Percentiles rank a stretch among this genome's conserved stretches.
These are phyloP conservation scores for Eremochloa ophiuroides DNA, from an alignment of 176 grass and related monocot species.

Conservation along the genomic window DNA sequence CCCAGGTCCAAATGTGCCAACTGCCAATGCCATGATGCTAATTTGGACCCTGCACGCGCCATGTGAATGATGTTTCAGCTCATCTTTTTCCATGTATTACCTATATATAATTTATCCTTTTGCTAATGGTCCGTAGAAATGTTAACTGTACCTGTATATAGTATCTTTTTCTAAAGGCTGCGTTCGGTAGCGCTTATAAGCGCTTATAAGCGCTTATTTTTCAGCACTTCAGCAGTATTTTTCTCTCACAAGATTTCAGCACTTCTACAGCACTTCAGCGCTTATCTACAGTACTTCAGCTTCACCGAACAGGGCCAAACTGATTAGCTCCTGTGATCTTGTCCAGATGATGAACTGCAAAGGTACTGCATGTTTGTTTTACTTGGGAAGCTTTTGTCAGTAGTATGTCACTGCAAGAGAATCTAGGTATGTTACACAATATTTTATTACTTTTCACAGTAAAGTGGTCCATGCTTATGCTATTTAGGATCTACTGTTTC, in stretches of 20 bases:
- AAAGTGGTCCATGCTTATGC: too few relatives aligned
- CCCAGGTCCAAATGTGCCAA: conserved; percentile 18
- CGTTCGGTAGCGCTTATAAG: too few relatives aligned
- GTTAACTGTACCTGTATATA: neutral
- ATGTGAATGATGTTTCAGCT: conserved; percentile 12
- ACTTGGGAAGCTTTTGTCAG: neutral
- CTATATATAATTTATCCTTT: neutral
- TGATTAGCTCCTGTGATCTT: neutral
- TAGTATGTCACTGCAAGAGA: conserved; percentile 1
- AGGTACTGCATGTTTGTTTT: conserved; percentile 14
- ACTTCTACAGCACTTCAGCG: too few relatives aligned
- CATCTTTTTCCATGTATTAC: neutral
- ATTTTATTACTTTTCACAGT: neutral
- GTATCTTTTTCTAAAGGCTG: neutral
- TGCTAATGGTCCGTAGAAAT: conserved; percentile 27
- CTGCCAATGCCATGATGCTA: conserved; percentile 30
- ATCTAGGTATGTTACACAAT: conserved; percentile 7
- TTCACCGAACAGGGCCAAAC: too few relatives aligned
- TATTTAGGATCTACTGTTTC: too few relatives aligned
- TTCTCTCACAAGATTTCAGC: too few relatives aligned
- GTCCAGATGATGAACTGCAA: conserved; percentile 24
- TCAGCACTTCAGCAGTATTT: too few relatives aligned
- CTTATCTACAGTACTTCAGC: too few relatives aligned
- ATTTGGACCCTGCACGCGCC: conserved; percentile 4
- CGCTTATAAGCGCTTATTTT: too few relatives aligned